phyloP scores from a whole-genome alignment of 495 filamentous ascomycete genomes.

The Aspergillus coremiiformis region DNA sequence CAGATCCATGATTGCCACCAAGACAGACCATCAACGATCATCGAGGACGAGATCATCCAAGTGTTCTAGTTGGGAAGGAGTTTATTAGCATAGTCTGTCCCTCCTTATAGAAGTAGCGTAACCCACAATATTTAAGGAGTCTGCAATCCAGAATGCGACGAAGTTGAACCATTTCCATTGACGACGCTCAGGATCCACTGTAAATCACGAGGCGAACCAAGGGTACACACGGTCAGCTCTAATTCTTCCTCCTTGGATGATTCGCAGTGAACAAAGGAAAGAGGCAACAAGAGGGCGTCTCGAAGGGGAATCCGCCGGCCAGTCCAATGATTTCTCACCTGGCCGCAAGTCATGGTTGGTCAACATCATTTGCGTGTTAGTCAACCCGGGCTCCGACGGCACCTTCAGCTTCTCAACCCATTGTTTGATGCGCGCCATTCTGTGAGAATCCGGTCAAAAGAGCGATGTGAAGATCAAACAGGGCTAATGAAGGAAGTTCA shows the following conservation, averaged over 20 bases:
- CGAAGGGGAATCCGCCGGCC: conserved; percentile 1
- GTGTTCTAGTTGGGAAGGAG: conserved; percentile 54
- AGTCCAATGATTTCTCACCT: conserved; percentile 34
- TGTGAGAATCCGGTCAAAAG: not conserved
- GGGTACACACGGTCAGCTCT: conserved; percentile 15
- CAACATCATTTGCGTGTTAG: conserved; percentile 81
- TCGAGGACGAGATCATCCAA: conserved; percentile 91
- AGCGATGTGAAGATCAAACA: not conserved
- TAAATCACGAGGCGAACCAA: conserved; percentile 1
- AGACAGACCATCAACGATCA: conserved; percentile 69
- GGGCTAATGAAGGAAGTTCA: no score
- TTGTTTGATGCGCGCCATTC: conserved; percentile 27
- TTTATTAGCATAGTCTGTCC: not conserved
- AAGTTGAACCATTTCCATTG: conserved; percentile 89
- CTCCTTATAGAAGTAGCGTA: not conserved
- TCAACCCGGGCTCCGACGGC: conserved; percentile 67
- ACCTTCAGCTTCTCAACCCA: conserved; percentile 56
- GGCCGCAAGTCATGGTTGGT: conserved; percentile 86
- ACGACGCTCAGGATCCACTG: conserved; percentile 72
- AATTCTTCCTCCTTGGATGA: not conserved
- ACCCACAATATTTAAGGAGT: conserved; percentile 84
- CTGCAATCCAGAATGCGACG: conserved; percentile 86
- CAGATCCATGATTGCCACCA: conserved; percentile 98
- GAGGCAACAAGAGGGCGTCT: conserved; percentile 1
- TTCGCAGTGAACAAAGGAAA: not conserved